A percentile compares a stretch with the other conserved stretches of the same genome.
phyloP scores from a whole-genome alignment of 169 alveolate genomes.

The Babesia ovis region DNA sequence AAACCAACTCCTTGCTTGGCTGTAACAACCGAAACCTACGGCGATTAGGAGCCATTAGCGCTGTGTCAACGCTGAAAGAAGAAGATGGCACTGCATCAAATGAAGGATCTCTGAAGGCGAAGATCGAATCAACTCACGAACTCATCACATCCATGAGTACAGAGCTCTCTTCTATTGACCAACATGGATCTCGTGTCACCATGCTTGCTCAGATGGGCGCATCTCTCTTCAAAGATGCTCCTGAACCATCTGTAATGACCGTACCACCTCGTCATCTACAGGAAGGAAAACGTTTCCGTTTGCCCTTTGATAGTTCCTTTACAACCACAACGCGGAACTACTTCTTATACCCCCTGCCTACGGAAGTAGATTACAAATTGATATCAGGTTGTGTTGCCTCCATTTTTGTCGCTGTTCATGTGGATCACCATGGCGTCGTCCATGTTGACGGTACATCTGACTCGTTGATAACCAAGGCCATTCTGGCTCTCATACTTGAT shows the following conservation, averaged over 20 bases:
- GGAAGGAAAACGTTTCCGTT: conserved; percentile 4
- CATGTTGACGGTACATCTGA: conserved; percentile 65
- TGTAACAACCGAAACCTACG: too few species aligned
- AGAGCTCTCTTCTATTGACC: background rate
- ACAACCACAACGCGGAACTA: background rate
- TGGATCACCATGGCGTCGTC: conserved; percentile 21
- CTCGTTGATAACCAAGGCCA: conserved; percentile 45
- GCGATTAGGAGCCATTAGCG: too few species aligned
- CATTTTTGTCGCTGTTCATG: conserved; percentile 36
- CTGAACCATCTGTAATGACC: conserved; percentile 21
- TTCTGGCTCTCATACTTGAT: conserved; percentile 42
- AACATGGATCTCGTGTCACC: background rate
- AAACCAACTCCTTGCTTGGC: background rate
- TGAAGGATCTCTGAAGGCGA: background rate
- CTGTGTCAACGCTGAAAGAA: too few species aligned
- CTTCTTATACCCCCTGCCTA: conserved; percentile 31
- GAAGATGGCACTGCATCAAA: background rate
- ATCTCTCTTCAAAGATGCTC: conserved; percentile 15
- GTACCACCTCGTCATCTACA: conserved; percentile 20
- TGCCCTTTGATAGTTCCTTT: background rate
- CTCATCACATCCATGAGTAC: background rate
- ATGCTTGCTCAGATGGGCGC: conserved; percentile 30
- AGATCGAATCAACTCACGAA: background rate
- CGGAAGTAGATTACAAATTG: conserved; percentile 21
- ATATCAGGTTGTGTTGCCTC: conserved; percentile 47